phyloP scores from a whole-genome alignment of 2,329 filamentous ascomycete genomes.

The Xylaria polymorpha region DNA sequence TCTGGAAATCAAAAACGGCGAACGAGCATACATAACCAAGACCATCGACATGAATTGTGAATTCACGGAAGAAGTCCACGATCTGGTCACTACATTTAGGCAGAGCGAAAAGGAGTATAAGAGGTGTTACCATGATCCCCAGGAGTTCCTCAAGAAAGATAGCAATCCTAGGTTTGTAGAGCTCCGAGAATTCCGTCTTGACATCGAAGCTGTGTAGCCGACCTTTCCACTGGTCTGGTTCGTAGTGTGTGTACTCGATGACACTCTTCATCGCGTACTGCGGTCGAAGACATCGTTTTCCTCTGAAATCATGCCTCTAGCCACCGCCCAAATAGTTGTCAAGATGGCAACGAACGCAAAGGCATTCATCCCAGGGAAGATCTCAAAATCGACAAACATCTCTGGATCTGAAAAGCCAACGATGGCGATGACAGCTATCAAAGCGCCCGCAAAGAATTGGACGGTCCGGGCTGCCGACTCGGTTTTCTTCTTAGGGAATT shows the following conservation, averaged over 20 bases:
- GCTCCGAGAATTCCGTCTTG: constrained; percentile 85
- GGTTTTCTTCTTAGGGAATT: constrained; percentile 95
- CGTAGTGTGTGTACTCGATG: constrained; percentile 92
- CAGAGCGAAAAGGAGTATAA: constrained; percentile 87
- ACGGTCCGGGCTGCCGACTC: constrained; percentile 86
- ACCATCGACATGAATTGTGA: constrained; percentile 96
- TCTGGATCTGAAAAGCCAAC: constrained; percentile 91
- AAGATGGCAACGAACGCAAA: constrained; percentile 91
- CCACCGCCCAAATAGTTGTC: constrained; percentile 83
- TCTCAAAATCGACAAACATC: constrained; percentile 89
- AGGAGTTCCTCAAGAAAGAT: constrained; percentile 94
- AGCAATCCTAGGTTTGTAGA: constrained; percentile 92
- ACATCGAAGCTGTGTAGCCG: constrained; percentile 95
- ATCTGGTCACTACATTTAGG: constrained; percentile 91
- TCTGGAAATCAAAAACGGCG: constrained; percentile 96
- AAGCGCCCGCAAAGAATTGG: constrained; percentile 86
- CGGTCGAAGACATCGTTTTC: constrained; percentile 93
- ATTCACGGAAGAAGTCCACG: constrained; percentile 97
- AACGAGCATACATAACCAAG: constrained; percentile 97
- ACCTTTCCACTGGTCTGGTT: constrained; percentile 87
- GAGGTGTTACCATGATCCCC: constrained; percentile 90
- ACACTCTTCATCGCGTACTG: constrained; percentile 87
- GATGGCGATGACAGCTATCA: constrained; percentile 85
- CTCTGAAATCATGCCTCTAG: constrained; percentile 85
- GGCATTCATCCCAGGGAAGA: constrained; percentile 87